A percentile compares a stretch with the other conserved stretches of the same genome.
Evolutionary conservation across 2,329 filamentous ascomycete genomes (phyloP).

Genomic region (Aureobasidium zeae): DNA sequence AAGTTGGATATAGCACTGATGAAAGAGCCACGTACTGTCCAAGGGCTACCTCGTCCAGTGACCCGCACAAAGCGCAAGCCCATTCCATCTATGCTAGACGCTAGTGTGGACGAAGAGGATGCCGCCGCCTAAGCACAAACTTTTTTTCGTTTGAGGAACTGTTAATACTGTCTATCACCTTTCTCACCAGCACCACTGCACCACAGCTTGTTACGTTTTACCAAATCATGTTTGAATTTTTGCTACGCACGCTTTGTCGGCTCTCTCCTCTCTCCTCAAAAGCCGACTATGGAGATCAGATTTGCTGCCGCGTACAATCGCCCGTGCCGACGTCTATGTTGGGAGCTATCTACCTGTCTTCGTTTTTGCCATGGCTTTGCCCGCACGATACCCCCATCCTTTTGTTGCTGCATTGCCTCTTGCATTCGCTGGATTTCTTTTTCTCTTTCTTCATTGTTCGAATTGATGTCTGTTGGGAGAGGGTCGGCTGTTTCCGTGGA

Average conservation of each 20-base stretch:
- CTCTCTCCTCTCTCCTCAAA: not conserved
- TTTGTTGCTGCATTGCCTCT: too few relatives aligned
- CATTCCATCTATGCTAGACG: constrained; percentile 35
- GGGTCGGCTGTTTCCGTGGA: too few relatives aligned
- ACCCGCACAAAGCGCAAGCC: constrained; percentile 42
- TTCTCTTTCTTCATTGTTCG: too few relatives aligned
- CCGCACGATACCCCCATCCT: too few relatives aligned
- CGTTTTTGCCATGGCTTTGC: too few relatives aligned
- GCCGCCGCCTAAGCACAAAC: not conserved
- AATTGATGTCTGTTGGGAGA: too few relatives aligned
- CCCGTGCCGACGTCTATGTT: too few relatives aligned
- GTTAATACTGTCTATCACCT: not conserved
- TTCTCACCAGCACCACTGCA: not conserved
- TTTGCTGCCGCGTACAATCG: too few relatives aligned
- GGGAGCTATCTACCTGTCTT: too few relatives aligned
- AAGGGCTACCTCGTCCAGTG: constrained; percentile 63
- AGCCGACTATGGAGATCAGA: too few relatives aligned
- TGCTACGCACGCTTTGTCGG: not conserved
- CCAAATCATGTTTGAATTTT: not conserved
- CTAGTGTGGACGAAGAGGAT: constrained; percentile 14
- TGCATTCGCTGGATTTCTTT: too few relatives aligned
- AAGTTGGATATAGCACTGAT: constrained; percentile 79
- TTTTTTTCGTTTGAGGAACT: not conserved
- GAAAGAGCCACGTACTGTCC: constrained; percentile 83
- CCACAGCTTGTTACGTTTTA: not conserved